These are phyloP conservation scores for Yamadazyma sp. DNA, from an alignment of 1,139 yeast species.

Conservation along the genomic window DNA sequence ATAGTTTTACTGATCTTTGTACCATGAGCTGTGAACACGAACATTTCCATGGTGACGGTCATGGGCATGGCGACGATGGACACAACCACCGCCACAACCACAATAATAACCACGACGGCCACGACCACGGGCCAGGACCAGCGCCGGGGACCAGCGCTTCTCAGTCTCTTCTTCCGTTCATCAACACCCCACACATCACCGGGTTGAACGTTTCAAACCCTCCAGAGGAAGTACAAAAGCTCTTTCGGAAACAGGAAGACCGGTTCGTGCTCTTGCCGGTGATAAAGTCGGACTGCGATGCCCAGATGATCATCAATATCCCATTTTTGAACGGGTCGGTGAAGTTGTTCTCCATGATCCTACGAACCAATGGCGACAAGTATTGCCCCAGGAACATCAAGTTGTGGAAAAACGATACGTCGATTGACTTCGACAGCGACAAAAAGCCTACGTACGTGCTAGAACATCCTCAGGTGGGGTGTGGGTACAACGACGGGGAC, in stretches of 20 bases:
- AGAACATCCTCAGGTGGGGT: constrained; percentile 66
- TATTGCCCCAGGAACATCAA: constrained; percentile 71
- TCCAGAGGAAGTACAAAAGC: constrained; percentile 47
- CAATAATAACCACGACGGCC: constrained; percentile 19
- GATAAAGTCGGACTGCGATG: constrained; percentile 77
- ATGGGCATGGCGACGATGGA: constrained; percentile 17
- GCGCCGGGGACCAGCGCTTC: constrained; percentile 73
- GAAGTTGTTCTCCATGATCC: constrained; percentile 68
- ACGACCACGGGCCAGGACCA: constrained; percentile 38
- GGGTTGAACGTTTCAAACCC: constrained; percentile 65
- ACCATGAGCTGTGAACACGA: constrained; percentile 45
- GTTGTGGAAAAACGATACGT: constrained; percentile 64
- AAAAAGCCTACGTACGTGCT: constrained; percentile 53
- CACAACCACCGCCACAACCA: constrained; percentile 23
- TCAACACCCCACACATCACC: constrained; percentile 60
- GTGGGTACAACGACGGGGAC: constrained; percentile 31
- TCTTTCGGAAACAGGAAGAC: constrained; percentile 48
- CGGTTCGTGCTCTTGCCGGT: constrained; percentile 47
- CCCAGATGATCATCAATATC: constrained; percentile 70
- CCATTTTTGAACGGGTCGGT: constrained; percentile 75
- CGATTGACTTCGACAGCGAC: constrained; percentile 69
- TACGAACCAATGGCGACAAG: constrained; percentile 63
- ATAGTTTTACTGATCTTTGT: no score
- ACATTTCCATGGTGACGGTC: constrained; percentile 22
- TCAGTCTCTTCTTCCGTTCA: constrained; percentile 64